Evolutionary conservation across 208 protist genomes (phyloP), one percentile per base, ranked within the genome.

Genomic region (Crithidia acanthocephali): DNA sequence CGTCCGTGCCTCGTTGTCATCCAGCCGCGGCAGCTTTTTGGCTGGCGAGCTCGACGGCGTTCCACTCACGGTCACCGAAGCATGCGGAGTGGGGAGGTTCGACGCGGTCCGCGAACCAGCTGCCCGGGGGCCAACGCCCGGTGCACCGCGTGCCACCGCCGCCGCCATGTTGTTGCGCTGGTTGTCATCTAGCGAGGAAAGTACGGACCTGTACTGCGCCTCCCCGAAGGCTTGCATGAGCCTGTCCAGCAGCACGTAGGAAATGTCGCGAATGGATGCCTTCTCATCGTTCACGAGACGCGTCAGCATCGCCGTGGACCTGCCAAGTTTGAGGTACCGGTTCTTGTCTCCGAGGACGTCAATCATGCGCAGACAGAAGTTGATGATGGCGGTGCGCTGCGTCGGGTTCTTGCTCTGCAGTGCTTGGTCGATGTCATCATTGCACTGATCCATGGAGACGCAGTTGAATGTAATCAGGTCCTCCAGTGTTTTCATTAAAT

Each of bases 251-350:
- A 97, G 42, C 20, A 85, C 62, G 74, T 82, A 93, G 18, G 74
- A 78, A 2, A 82, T 79, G 27, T 97, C 89, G 27, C 88, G 82
- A 71, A 90, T 91, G 28, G 83, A 76, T 20, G 84, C 32, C 63
- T 95, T 95, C 47, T 97, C 92, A 73, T 97, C 92, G 69, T 91
- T 95, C 30, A 93, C 81, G 47, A 92, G 80, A 37, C 88, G 86
- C 25, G 72, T 69, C 51, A 97, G 68, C 76, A 91, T 87, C 2
- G 53, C 50, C 4, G 67, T 81, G 11, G 84, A 77, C 23, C 67
- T 63, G 15, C 61, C 73, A 5, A 94, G 72, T 30, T 80, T 83
- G 15, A 23, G 58, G 71, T 87, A 92, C 25, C 85, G 61, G 15
- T 30, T 68, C 51, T 69, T 76, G 55, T 74, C 66, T 22, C 86